Conservation (phyloP, 73 alveolate species). For the Stentor roeselii region DNA sequence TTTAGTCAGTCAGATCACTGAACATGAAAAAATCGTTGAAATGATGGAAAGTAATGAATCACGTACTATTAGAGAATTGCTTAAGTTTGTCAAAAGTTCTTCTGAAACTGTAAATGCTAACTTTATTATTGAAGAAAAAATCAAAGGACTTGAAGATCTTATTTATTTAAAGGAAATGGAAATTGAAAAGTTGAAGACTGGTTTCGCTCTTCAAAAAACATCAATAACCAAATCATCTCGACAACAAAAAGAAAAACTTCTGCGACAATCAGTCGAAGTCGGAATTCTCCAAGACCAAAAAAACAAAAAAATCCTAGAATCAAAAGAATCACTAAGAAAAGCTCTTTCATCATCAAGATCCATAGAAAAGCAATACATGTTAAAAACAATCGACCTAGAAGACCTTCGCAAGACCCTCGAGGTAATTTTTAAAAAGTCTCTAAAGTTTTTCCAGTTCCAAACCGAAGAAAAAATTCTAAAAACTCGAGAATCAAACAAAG, state of each 20-base stretch:
- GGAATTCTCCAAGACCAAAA: neutral
- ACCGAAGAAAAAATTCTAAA: too few relatives aligned
- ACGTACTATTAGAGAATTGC: neutral
- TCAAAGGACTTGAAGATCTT: neutral
- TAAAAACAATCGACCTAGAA: neutral
- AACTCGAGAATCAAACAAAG: neutral
- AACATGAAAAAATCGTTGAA: slow-evolving; percentile 1
- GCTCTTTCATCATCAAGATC: neutral
- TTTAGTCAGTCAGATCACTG: neutral
- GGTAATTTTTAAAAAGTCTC: too few relatives aligned
- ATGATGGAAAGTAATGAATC: neutral
- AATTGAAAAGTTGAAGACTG: neutral
- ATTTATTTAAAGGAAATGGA: neutral
- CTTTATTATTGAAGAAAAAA: neutral
- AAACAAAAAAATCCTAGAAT: neutral
- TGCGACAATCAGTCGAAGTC: neutral
- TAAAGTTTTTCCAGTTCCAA: neutral
- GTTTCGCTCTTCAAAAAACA: neutral
- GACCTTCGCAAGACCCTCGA: too few relatives aligned
- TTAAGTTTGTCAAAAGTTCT: neutral
- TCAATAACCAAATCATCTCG: neutral
- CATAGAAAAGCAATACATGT: neutral
- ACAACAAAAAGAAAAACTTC: neutral
- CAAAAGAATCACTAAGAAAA: neutral
- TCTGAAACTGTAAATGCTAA: neutral